A percentile compares a stretch with the other conserved stretches of the same genome.
These are phyloP conservation scores for Tuber borchii DNA, from an alignment of 495 filamentous ascomycete genomes.

Conservation along the genomic window DNA sequence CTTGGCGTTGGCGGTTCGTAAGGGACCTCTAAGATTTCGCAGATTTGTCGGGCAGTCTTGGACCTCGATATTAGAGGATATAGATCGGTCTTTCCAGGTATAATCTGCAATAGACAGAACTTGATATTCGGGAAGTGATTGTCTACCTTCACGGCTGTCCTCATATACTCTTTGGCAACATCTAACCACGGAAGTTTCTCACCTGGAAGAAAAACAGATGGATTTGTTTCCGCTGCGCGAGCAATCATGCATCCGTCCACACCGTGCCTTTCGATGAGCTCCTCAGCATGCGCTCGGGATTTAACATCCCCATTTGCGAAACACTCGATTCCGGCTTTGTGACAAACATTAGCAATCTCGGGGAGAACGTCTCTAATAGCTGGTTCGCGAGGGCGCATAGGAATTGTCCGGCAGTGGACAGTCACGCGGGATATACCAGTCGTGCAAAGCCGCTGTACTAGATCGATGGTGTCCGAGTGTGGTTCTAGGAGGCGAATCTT, in stretches of 20 bases:
- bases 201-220: slow-evolving; percentile 66
- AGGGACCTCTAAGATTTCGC: slow-evolving; percentile 51
- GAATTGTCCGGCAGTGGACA: slow-evolving; percentile 89
- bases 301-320: slow-evolving; percentile 92
- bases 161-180: slow-evolving; percentile 66
- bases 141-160: slow-evolving; percentile 62
- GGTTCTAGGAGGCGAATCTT: slow-evolving; percentile 88
- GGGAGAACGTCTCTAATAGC: slow-evolving; percentile 78
- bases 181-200: slow-evolving; percentile 64
- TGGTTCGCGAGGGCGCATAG: slow-evolving; percentile 83
- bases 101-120: slow-evolving; percentile 72
- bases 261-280: slow-evolving; percentile 64
- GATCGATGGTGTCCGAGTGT: slow-evolving; percentile 58
- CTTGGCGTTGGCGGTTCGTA: slow-evolving; percentile 14
- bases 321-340: slow-evolving; percentile 75
- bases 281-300: slow-evolving; percentile 57
- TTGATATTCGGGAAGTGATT: slow-evolving; percentile 91
- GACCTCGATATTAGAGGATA: slow-evolving; percentile 52
- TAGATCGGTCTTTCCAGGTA: slow-evolving; percentile 65
- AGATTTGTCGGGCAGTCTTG: slow-evolving; percentile 61
- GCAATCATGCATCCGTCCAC: slow-evolving; percentile 97
- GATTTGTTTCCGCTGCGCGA: slow-evolving; percentile 78
- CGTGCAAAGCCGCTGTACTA: slow-evolving; percentile 66
- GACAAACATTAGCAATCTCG: slow-evolving; percentile 72
- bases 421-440: slow-evolving; percentile 91